These are phyloP conservation scores for Lentinula edodes DNA, from an alignment of 768 basidiomycete genomes.

Conservation along the genomic window DNA sequence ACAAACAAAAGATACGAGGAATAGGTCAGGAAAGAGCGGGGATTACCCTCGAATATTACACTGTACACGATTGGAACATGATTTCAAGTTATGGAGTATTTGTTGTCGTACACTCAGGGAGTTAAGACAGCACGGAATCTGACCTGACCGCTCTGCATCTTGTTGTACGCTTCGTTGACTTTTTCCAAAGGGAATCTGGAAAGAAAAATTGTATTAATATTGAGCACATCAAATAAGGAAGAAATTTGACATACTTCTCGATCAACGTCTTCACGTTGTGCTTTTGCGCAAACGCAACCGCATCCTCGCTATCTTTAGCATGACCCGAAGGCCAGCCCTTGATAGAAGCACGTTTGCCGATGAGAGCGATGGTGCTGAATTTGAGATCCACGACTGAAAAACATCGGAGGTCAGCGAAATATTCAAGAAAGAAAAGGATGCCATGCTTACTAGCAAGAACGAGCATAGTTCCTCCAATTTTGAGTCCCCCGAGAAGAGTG, in stretches of 20 bases:
- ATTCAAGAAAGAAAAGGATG: neutral
- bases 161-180: neutral
- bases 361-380: neutral
- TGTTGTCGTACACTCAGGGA: neutral
- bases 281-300: neutral
- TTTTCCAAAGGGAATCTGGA: neutral
- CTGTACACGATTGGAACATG: no score
- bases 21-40: no score
- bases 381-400: neutral
- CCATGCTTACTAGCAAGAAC: neutral
- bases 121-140: neutral
- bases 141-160: slow-evolving; percentile 1
- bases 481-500: neutral
- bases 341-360: neutral
- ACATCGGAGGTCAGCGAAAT: neutral
- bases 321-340: slow-evolving; percentile 2
- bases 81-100: no score
- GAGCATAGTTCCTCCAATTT: neutral
- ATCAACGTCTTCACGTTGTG: neutral
- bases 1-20: no score
- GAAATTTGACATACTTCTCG: neutral
- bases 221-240: neutral
- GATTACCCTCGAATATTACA: no score
- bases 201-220: neutral
- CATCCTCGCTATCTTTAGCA: neutral